Evolutionary conservation across 768 basidiomycete genomes (phyloP), one percentile per base, ranked within the genome.

Genomic region (Serendipita sp.): DNA sequence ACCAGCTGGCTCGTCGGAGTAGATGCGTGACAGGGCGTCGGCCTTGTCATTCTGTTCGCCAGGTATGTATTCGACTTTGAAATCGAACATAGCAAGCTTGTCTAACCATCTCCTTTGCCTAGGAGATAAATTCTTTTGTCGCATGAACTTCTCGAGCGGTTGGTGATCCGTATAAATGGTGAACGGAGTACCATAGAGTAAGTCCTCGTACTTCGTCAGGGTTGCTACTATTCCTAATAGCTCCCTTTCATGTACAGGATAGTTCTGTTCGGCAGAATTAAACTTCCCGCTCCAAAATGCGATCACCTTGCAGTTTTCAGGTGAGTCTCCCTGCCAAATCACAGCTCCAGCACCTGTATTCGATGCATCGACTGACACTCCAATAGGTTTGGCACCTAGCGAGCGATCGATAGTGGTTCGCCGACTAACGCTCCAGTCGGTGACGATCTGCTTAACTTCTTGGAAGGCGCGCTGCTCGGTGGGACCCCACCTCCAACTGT

Each of bases 301-400:
- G 30, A 68, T 65, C 11, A 64, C 34, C 7, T 63, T 66, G 72
- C 75, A 74, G 73, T 47, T 73, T 76, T 64, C 70, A 76, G 1
- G 16, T 10, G 24, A 30, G 7, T 0, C 68, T 34, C 0, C 77
- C 48, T 0, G 67, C 3, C 0, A 46, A 69, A 60, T 75, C 76
- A 0, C 69, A 65, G 65, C 78, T 75, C 15, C 71, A 65, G n/a
- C 71, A 70, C 0, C 77, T 72, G 62, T 78, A 75, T 67, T 76
- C 74, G 74, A 0, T 73, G 63, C 0, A 63, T 35, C 63, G 76
- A 60, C 67, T 0, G 70, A 58, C 76, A 76, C 0, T 71, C 73
- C 1, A 75, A 58, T 0, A 67, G 69, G 64, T 72, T 76, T 0
- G 75, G 38, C 0, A 3, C 46, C 54, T 72, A 74, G 64, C 0